Evolutionary conservation across 331 rosid species (phyloP), one percentile per base, ranked within the genome.

Genomic region (Erythrophleum ivorense): DNA sequence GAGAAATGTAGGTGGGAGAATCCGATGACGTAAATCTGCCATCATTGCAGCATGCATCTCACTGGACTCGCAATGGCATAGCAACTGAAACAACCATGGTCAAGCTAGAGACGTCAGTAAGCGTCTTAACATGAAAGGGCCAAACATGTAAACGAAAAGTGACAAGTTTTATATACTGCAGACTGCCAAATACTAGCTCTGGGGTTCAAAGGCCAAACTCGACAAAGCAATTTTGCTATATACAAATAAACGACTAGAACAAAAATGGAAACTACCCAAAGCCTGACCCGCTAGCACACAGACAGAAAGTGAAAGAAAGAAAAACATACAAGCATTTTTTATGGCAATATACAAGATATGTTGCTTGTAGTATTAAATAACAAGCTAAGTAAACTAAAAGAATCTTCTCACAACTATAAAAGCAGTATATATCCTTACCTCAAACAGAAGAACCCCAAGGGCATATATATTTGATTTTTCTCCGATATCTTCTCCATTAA

Each of bases 361-460:
- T 8, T 71, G 11, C 8, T 58, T 57, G 45, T 41, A 43, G 16
- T 64, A 33, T 55, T 41, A 64, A 36, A 40, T 66, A 53, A 78
- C n/a, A n/a, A n/a, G n/a, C n/a, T n/a, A n/a, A n/a, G n/a, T n/a
- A n/a, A n/a, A n/a, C n/a, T n/a, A n/a, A n/a, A n/a, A n/a, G n/a
- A n/a, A n/a, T n/a, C n/a, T n/a, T n/a, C n/a, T n/a, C n/a, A n/a
- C n/a, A n/a, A n/a, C n/a, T n/a, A n/a, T n/a, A n/a, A n/a, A n/a
- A n/a, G n/a, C n/a, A n/a, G n/a, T n/a, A 74, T 43, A 59, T 58
- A 36, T 81, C 38, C 84, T 71, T 72, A 89, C 96, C 93, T 91
- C 96, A 72, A 91, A 89, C 73, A 91, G 88, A 67, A 91, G 88
- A 84, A 91, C 77, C 36, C 96, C 96, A 16, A 91, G 93, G 78